Conservation (phyloP, 495 filamentous ascomycete species). For the Penicillium turbatum region DNA sequence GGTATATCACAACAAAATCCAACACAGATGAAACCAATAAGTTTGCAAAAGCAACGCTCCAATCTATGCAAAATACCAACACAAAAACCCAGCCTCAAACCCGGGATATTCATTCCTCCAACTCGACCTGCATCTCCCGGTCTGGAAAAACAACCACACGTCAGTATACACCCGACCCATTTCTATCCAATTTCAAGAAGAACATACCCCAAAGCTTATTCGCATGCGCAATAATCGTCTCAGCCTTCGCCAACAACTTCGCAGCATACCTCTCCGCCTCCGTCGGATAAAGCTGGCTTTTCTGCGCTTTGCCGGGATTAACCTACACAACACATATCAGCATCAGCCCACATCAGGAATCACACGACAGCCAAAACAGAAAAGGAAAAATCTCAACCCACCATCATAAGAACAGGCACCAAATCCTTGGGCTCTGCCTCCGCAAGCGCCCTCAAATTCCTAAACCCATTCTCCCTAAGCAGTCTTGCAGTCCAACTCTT, state of each 20-base stretch:
- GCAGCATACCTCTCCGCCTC: slow-evolving; percentile 60
- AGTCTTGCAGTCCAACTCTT: slow-evolving; percentile 74
- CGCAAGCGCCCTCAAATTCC: slow-evolving; percentile 61
- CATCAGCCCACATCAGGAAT: background rate
- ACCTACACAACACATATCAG: slow-evolving; percentile 15
- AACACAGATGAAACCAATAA: slow-evolving; percentile 1
- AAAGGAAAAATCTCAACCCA: slow-evolving; percentile 20
- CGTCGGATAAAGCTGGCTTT: slow-evolving; percentile 51
- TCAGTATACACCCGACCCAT: background rate
- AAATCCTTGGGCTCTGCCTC: slow-evolving; percentile 64
- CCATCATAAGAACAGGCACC: slow-evolving; percentile 65
- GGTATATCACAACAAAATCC: background rate
- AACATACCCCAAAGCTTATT: slow-evolving; percentile 65
- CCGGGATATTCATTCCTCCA: slow-evolving; percentile 32
- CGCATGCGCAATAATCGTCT: slow-evolving; percentile 65
- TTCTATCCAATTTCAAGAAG: background rate
- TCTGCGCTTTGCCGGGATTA: slow-evolving; percentile 53
- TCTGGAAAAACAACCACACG: slow-evolving; percentile 21
- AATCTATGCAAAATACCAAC: background rate
- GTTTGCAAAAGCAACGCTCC: background rate
- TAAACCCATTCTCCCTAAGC: slow-evolving; percentile 75
- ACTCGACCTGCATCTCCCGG: slow-evolving; percentile 41
- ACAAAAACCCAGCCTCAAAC: background rate
- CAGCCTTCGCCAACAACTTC: slow-evolving; percentile 63
- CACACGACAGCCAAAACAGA: background rate